Conservation (phyloP, 106 monocot genomes). For the Allium sativum region DNA sequence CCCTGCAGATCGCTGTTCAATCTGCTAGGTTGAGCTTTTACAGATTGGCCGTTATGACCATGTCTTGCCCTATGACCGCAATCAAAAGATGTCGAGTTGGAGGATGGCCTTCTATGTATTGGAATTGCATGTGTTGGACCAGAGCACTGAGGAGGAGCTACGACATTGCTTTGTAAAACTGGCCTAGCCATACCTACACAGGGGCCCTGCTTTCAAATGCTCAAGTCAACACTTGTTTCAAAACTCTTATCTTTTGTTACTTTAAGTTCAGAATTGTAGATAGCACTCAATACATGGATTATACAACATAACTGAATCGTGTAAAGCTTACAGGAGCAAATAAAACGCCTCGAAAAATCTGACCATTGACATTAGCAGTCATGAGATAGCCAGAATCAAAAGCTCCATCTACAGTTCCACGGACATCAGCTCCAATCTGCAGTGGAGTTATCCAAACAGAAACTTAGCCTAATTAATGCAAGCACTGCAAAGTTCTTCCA, state of each 20-base stretch:
- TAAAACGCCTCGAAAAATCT: slow-evolving; percentile 75
- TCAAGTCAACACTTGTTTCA: too few relatives aligned
- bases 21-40: slow-evolving; percentile 32
- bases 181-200: slow-evolving; percentile 27
- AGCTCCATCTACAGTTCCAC: slow-evolving; percentile 78
- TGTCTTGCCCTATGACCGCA: slow-evolving; percentile 16
- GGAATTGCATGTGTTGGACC: slow-evolving; percentile 23
- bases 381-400: slow-evolving; percentile 90
- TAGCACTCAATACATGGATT: too few relatives aligned
- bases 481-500: too few relatives aligned
- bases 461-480: too few relatives aligned
- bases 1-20: slow-evolving; percentile 55
- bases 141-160: slow-evolving; percentile 13
- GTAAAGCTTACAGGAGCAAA: slow-evolving; percentile 63
- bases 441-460: not conserved
- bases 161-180: slow-evolving; percentile 10
- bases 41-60: slow-evolving; percentile 8
- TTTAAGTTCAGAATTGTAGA: too few relatives aligned
- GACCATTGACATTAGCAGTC: slow-evolving; percentile 91
- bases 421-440: slow-evolving; percentile 87
- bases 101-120: slow-evolving; percentile 25
- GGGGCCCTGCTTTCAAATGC: slow-evolving; percentile 29
- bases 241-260: too few relatives aligned
- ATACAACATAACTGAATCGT: too few relatives aligned
- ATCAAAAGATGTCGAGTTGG: slow-evolving; percentile 3